Evolutionary conservation across 1,139 yeast genomes (phyloP), one percentile per base, ranked within the genome.

Genomic region (Sugiyamaella neomexicana): DNA sequence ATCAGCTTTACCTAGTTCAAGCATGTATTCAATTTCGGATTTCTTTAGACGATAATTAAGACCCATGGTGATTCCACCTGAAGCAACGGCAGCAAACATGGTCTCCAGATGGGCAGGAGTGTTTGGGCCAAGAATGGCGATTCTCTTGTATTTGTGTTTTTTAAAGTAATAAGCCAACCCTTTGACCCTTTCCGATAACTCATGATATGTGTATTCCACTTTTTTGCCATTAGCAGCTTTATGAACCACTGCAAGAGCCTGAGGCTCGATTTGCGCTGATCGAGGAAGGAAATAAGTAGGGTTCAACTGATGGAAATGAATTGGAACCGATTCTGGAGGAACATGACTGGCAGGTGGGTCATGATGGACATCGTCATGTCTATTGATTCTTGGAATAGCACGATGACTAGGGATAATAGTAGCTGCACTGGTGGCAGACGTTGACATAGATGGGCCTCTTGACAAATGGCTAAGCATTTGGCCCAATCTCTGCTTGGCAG

Each of bases 91-190:
- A 1, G 71, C 75, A 58, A 62, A 71, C 63, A 71, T 61, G 23
- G 72, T 63, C 53, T 71, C 75, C 32, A 72, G 62, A 51, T 70
- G 72, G 53, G 73, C 72, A 1, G 75, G 75, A n/a, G 75, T 72
- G 59, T 71, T 72, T 17, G 74, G 68, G 6, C 68, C 71, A 34
- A 72, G 58, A 32, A 72, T 64, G 8, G 74, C 74, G 15, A 72
- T 65, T 27, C 69, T 60, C 58, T 63, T 63, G 52, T 61, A 64
- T 40, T 65, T 63, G 31, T 63, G 56, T 44, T 56, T 46, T 51
- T 63, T 60, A 55, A 71, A 62, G 58, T 58, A 70, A 55, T 67
- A 65, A 8, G 75, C 73, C 37, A 72, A 61, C 15, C 64, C 61
- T 42, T 62, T 58, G 6, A 69, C 71, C 9, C 74, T 61, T 13